phyloP scores from a whole-genome alignment of 805 yeast genomes.

The Suhomyces sp. region DNA sequence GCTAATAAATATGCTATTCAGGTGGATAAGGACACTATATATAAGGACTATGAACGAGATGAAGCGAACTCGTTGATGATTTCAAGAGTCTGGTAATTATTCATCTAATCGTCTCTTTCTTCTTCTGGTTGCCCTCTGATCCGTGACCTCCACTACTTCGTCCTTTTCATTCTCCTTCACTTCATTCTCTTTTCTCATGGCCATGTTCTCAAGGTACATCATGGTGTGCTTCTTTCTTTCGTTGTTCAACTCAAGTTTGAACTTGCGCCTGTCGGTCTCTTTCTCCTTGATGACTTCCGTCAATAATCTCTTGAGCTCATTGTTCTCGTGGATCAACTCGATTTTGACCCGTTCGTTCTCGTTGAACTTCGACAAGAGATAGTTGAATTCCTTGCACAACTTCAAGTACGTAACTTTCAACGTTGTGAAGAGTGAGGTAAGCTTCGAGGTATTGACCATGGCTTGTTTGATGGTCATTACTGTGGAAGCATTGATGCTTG shows the following conservation, averaged over 20 bases:
- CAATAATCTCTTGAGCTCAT: constrained; percentile 29
- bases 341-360: constrained; percentile 36
- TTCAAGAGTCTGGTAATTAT: too few relatives aligned
- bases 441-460: constrained; percentile 19
- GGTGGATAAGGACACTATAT: too few relatives aligned
- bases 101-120: constrained; percentile 8
- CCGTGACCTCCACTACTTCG: background rate
- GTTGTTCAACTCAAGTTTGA: constrained; percentile 5
- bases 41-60: too few relatives aligned
- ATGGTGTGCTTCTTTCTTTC: constrained; percentile 1
- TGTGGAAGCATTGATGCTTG: constrained; percentile 8
- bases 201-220: background rate
- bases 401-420: constrained; percentile 36
- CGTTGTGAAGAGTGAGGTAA: constrained; percentile 32
- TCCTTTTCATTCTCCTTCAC: background rate
- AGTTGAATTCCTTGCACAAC: constrained; percentile 40
- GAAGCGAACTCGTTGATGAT: too few relatives aligned
- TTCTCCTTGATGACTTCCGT: constrained; percentile 29
- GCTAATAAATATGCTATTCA: too few relatives aligned
- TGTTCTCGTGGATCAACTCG: constrained; percentile 36
- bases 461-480: constrained; percentile 14
- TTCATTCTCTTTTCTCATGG: too few relatives aligned
- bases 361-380: constrained; percentile 33
- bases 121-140: constrained; percentile 4
- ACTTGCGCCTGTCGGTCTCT: constrained; percentile 16